Evolutionary conservation across 495 filamentous ascomycete species (phyloP).

Genomic region (Aspergillus conjunctus): DNA sequence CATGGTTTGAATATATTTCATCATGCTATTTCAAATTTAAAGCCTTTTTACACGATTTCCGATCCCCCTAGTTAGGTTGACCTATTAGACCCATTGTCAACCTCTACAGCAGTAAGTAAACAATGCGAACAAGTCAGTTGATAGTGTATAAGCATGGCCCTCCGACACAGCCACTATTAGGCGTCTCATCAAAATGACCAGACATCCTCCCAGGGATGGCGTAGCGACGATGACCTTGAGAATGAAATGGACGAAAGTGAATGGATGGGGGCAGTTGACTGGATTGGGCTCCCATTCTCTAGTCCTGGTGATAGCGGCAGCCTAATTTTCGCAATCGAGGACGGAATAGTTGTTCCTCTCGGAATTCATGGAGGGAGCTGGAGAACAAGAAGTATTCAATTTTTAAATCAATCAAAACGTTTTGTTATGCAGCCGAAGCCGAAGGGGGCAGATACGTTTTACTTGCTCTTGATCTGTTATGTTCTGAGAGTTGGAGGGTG

Average conservation of each 20-base stretch:
- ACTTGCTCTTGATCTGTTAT: not conserved
- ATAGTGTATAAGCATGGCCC: not conserved
- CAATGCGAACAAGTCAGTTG: not conserved
- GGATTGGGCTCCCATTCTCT: not conserved
- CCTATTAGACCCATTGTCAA: not conserved
- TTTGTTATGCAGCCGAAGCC: not conserved
- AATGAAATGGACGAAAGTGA: not conserved
- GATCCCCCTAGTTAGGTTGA: not conserved
- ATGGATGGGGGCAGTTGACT: not conserved
- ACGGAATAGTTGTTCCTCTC: not conserved
- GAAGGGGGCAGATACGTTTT: not conserved
- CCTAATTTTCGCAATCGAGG: not conserved
- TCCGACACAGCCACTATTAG: not conserved
- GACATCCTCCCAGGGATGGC: not conserved
- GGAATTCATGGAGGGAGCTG: not conserved
- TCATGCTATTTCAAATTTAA: not conserved
- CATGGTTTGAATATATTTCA: not conserved
- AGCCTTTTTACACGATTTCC: not conserved
- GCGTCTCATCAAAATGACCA: not conserved
- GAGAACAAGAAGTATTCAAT: not conserved
- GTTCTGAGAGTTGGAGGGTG: not conserved
- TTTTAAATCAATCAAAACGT: not conserved
- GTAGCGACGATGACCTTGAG: not conserved
- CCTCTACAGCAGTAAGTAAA: not conserved
- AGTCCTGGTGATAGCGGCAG: not conserved